A percentile compares a stretch with the other conserved stretches of the same genome.
phyloP scores from a whole-genome alignment of 2,329 filamentous ascomycete genomes.

The Colletotrichum sojae region DNA sequence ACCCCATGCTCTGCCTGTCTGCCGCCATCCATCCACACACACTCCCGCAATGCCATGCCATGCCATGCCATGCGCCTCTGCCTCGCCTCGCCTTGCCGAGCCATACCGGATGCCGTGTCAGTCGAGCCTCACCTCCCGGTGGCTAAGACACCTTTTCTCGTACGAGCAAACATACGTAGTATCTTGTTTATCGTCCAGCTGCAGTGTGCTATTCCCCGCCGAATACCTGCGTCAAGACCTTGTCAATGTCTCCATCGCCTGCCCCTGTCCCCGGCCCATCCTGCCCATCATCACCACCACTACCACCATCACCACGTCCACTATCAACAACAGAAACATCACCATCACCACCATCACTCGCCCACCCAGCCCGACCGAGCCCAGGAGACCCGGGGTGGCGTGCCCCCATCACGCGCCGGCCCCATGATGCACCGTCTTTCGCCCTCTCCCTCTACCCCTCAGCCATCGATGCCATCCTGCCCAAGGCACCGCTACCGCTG shows the following conservation, averaged over 20 bases:
- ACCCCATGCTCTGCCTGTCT: neutral
- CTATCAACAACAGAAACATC: neutral
- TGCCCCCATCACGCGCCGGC: constrained; percentile 36
- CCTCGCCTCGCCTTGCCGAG: constrained; percentile 2
- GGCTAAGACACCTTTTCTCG: constrained; percentile 28
- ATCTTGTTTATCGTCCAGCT: neutral
- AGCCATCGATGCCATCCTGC: constrained; percentile 15
- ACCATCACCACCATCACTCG: constrained; percentile 9
- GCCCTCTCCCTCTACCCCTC: constrained; percentile 7
- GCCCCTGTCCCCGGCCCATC: neutral
- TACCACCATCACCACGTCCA: constrained; percentile 4
- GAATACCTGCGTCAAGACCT: constrained; percentile 5
- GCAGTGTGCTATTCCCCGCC: constrained; percentile 4
- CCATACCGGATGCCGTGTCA: constrained; percentile 25
- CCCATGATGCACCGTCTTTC: constrained; percentile 29
- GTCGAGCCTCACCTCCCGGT: constrained; percentile 29
- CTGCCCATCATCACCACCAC: constrained; percentile 5
- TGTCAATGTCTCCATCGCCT: constrained; percentile 6
- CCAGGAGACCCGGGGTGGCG: constrained; percentile 23
- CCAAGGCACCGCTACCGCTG: neutral
- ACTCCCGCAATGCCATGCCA: neutral
- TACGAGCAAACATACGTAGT: constrained; percentile 29
- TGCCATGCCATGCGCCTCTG: neutral
- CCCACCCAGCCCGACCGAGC: neutral
- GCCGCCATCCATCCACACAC: constrained; percentile 24